Conservation (phyloP, 2,329 filamentous ascomycete genomes). For the Colletotrichum orchidophilum region DNA sequence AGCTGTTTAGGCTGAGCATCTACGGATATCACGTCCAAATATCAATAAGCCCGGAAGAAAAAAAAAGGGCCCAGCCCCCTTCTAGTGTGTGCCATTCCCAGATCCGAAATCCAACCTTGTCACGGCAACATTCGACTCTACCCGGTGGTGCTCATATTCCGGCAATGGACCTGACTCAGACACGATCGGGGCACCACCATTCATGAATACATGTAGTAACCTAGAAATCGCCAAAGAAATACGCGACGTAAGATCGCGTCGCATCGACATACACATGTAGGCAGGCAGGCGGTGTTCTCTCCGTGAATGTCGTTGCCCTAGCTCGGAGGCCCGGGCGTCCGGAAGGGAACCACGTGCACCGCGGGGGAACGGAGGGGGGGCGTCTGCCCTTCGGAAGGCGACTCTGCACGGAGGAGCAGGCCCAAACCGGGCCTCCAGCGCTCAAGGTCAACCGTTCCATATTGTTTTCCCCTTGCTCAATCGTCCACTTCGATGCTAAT, state of each 20-base stretch:
- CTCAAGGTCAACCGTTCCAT: no score
- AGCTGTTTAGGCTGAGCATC: background rate
- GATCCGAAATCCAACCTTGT: background rate
- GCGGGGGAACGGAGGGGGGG: no score
- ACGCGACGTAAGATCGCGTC: background rate
- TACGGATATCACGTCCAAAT: background rate
- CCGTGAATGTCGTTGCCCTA: background rate
- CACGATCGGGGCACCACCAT: background rate
- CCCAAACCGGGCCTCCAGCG: background rate
- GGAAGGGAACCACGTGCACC: background rate
- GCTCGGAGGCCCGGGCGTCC: background rate
- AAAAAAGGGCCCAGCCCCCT: background rate
- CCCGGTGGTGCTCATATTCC: background rate
- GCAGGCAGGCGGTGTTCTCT: background rate
- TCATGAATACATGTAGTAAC: background rate
- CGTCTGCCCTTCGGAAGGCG: slow-evolving; percentile 20
- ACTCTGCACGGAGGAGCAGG: background rate
- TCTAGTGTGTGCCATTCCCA: background rate
- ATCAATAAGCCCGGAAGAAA: background rate
- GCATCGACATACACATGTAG: background rate
- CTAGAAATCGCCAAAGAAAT: no score
- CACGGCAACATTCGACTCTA: background rate
- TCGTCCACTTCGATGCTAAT: no score
- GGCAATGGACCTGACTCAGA: background rate
- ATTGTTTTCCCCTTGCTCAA: no score